phyloP scores from a whole-genome alignment of 2,329 filamentous ascomycete genomes.

The Fusarium sp. region DNA sequence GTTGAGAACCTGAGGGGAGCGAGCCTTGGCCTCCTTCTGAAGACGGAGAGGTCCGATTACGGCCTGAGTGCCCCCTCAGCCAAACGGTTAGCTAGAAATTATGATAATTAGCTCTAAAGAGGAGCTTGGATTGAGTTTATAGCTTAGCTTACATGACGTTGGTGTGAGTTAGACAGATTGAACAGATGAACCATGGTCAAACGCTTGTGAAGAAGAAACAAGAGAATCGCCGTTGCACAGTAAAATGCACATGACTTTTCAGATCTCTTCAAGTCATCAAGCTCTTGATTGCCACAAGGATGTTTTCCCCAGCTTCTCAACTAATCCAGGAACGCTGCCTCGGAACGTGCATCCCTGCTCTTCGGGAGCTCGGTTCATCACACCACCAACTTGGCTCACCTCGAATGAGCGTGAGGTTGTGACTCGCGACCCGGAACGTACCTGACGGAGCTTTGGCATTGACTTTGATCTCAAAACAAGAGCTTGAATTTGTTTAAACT shows the following conservation, averaged over 20 bases:
- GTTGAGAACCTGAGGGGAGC: background rate
- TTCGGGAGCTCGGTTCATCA: background rate
- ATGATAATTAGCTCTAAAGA: background rate
- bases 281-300: background rate
- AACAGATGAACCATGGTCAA: background rate
- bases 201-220: background rate
- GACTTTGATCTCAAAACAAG: background rate
- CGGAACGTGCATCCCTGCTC: background rate
- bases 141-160: background rate
- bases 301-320: background rate
- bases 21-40: background rate
- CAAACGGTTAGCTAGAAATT: background rate
- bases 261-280: background rate
- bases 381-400: constrained; percentile 3
- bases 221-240: background rate
- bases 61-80: background rate
- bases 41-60: background rate
- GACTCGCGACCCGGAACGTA: background rate
- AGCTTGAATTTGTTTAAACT: background rate
- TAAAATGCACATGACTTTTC: background rate
- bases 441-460: background rate
- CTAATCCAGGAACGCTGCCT: background rate
- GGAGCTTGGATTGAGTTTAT: background rate
- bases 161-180: background rate
- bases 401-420: constrained; percentile 1